Evolutionary conservation across 495 filamentous ascomycete genomes (phyloP), one percentile per base, ranked within the genome.

Genomic region (Penicillium cinerascens): DNA sequence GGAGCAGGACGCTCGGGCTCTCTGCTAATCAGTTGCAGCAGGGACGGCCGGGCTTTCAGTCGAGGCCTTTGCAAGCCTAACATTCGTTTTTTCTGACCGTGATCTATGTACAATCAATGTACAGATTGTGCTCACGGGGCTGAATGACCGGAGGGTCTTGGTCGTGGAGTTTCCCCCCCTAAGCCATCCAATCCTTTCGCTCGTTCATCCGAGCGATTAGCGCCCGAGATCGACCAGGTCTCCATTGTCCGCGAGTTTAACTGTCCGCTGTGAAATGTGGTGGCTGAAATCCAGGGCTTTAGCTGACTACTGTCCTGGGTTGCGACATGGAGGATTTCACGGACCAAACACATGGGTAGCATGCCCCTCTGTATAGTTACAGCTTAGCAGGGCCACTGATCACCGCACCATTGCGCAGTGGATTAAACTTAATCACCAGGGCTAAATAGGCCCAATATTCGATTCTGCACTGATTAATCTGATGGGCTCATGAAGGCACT

Each of bases 31-130:
- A 92, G 75, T 47, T 89, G 85, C 67, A 89, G 78, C 58, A 90
- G 73, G 43, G 88, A 92, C 47, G 83, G 82, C 63, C 86, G 85
- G 69, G 79, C 74, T 78, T 76, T 83, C 58, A 92, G 69, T 63
- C 78, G 81, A 64, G 80, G 85, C 42, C 73, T 64, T 27, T 72
- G 73, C 56, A 85, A 68, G 61, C 82, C 82, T 69, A 85, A 76
- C 80, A 83, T 83, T 60, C 71, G 65, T 52, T 56, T 25, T n/a
- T 44, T 15, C 35, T 35, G 29, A 23, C 3, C 22, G 21, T 13
- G 35, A 27, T 37, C 21, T 18, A 33, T 35, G 42, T 7, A 44
- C 22, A 11, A 11, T 16, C 6, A 10, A 49, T 49, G 39, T 21
- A 39, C 26, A 49, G 17, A 27, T 16, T 11, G 20, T 17, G 38